Evolutionary conservation across 2,329 filamentous ascomycete genomes (phyloP), one percentile per base, ranked within the genome.

Genomic region (Alternaria angustiovoidea): DNA sequence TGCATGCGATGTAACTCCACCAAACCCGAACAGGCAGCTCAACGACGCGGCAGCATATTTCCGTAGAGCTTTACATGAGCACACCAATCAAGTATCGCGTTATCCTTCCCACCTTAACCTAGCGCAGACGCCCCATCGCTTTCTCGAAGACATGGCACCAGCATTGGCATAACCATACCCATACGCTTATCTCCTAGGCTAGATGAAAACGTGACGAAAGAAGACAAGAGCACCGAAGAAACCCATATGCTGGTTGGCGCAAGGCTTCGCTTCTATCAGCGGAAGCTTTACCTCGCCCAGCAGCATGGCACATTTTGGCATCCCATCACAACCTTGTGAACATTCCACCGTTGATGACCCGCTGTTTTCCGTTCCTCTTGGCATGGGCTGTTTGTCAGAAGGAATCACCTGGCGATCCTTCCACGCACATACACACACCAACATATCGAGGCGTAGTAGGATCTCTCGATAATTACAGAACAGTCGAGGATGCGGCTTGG

Each of bases 21-120:
- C 55, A 69, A 18, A 24, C 63, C 51, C 46, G 39, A 66, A 62
- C 41, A 64, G 66, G 69, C 61, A 71, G 69, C 60, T 69, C 56
- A 46, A 48, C 28, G 28, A 43, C 42, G 47, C 41, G 42, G n/a
- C 44, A 55, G 32, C 20, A 42, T 30, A 42, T 57, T 14, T 52
- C 26, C 26, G 22, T 48, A 24, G 43, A 26, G 59, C 14, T 20
- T 39, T 34, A 12, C 36, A 49, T n/a, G 14, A 34, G 20, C 43
- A 49, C 26, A 28, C 39, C 38, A 32, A 41, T 44, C 36, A 49
- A 30, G 49, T n/a, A 42, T 30, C 20, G n/a, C 24, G 26, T 20
- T 44, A 32, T 24, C 5, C 38, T 54, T 30, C 24, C 26, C 39
- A 64, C 14, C 55, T 28, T 43, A 14, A 38, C 46, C 14, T 38